These are phyloP conservation scores for Penicillium roqueforti DNA, from an alignment of 495 filamentous ascomycete genomes.

Conservation along the genomic window DNA sequence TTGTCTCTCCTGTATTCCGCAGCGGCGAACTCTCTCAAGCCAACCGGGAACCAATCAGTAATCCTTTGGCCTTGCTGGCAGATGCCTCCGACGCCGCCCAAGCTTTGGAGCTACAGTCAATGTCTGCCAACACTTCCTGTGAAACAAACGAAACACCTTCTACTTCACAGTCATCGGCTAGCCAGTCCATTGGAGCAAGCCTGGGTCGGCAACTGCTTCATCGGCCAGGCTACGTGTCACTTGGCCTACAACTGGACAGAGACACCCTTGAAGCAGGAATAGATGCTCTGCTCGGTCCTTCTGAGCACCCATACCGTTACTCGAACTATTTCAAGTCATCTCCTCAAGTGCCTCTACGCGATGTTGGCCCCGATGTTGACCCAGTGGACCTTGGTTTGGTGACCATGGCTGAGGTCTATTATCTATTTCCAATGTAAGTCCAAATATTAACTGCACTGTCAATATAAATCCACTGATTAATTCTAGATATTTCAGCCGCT, in stretches of 20 bases:
- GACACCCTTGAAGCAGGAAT: slow-evolving; percentile 16
- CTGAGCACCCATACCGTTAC: slow-evolving; percentile 2
- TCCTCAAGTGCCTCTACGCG: slow-evolving; percentile 16
- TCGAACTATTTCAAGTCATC: slow-evolving; percentile 20
- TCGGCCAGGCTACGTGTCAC: slow-evolving; percentile 18
- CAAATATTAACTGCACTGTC: not conserved
- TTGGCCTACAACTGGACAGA: slow-evolving; percentile 19
- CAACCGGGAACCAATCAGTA: slow-evolving; percentile 21
- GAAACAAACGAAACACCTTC: not conserved
- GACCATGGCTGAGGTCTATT: slow-evolving; percentile 50
- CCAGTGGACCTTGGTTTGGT: slow-evolving; percentile 60
- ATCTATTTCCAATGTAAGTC: slow-evolving; percentile 54
- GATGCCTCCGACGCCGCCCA: slow-evolving; percentile 24
- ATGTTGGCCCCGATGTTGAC: slow-evolving; percentile 55
- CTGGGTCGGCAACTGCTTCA: slow-evolving; percentile 12
- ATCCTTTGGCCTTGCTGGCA: slow-evolving; percentile 24
- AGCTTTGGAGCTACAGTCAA: slow-evolving; percentile 5
- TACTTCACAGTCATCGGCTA: not conserved
- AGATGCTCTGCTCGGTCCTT: slow-evolving; percentile 10
- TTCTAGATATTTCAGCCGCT: slow-evolving; percentile 55
- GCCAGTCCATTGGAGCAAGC: not conserved
- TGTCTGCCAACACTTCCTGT: not conserved
- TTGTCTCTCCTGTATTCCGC: not conserved
- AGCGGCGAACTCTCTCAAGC: not conserved
- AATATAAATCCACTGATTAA: not conserved